These are phyloP conservation scores for Hericium alpestre DNA, from an alignment of 768 basidiomycete species.

Conservation along the genomic window DNA sequence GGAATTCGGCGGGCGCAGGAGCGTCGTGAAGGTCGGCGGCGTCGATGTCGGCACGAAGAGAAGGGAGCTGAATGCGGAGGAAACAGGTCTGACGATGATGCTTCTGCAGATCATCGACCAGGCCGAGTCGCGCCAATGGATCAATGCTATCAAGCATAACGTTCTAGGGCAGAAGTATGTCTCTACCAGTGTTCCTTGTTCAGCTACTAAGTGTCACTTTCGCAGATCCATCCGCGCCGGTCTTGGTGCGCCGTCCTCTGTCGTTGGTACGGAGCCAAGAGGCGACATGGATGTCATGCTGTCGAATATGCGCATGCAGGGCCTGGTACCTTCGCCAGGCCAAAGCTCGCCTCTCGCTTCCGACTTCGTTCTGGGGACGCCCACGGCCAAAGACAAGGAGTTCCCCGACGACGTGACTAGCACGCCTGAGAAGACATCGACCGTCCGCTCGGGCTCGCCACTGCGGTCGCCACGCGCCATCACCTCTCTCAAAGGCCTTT, in stretches of 20 bases:
- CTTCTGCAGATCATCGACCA: conserved; percentile 55
- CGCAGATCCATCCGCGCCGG: conserved; percentile 61
- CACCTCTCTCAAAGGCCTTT: conserved; percentile 51
- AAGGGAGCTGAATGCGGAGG: conserved; percentile 25
- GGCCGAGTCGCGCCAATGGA: conserved; percentile 64
- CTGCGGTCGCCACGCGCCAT: conserved; percentile 26
- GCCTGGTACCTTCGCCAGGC: conserved; percentile 31
- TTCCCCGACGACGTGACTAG: not conserved
- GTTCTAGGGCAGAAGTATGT: conserved; percentile 61
- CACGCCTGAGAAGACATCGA: conserved; percentile 15
- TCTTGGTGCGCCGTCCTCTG: conserved; percentile 35
- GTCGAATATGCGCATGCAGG: conserved; percentile 57
- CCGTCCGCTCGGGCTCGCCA: conserved; percentile 17
- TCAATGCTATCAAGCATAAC: conserved; percentile 58
- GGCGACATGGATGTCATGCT: conserved; percentile 82
- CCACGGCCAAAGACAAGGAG: not conserved
- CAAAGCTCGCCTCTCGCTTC: conserved; percentile 10
- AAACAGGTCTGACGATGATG: conserved; percentile 53
- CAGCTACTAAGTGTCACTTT: not conserved
- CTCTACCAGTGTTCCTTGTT: not conserved
- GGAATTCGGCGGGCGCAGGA: conserved; percentile 31
- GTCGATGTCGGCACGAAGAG: conserved; percentile 40
- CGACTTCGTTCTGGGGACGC: not conserved
- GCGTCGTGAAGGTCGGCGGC: conserved; percentile 62
- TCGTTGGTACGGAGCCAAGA: conserved; percentile 45